Percentiles rank a stretch among this genome's conserved stretches.
Conservation (phyloP, 768 basidiomycete genomes). For the Omphalotus guepiniiformis region DNA sequence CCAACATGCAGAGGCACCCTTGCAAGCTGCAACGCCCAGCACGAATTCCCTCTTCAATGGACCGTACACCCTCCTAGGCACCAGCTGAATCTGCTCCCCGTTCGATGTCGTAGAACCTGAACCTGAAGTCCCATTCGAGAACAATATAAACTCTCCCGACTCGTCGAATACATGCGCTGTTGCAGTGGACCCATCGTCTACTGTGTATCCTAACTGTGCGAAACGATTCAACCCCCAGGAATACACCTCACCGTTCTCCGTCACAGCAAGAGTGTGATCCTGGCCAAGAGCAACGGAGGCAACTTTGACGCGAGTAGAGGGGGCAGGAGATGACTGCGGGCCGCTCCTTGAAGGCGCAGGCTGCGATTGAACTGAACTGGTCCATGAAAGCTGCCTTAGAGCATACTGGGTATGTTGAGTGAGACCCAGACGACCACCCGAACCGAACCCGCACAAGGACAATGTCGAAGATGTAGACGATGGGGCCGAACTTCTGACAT, state of each 20-base stretch:
- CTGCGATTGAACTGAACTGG: constrained; percentile 24
- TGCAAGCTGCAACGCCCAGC: constrained; percentile 80
- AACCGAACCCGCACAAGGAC: constrained; percentile 85
- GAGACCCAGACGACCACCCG: constrained; percentile 76
- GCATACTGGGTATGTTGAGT: constrained; percentile 76
- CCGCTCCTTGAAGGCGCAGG: background rate
- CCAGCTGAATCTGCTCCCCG: constrained; percentile 65
- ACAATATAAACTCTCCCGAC: constrained; percentile 31
- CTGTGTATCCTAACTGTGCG: constrained; percentile 80
- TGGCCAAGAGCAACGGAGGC: constrained; percentile 79
- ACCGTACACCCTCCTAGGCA: constrained; percentile 70
- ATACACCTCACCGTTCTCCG: constrained; percentile 73
- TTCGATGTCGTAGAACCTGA: background rate
- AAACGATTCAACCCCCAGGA: constrained; percentile 93
- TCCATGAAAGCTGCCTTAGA: constrained; percentile 55
- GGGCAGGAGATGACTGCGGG: background rate
- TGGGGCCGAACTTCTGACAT: background rate
- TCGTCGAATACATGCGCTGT: constrained; percentile 22
- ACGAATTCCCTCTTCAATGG: constrained; percentile 76
- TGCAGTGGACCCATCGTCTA: constrained; percentile 44
- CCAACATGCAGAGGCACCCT: constrained; percentile 88
- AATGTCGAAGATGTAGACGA: constrained; percentile 52
- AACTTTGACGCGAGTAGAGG: constrained; percentile 37
- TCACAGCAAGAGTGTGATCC: constrained; percentile 90
- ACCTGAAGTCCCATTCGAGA: background rate